Conservation (phyloP, 768 basidiomycete species). For the Sarcodon aspratus region DNA sequence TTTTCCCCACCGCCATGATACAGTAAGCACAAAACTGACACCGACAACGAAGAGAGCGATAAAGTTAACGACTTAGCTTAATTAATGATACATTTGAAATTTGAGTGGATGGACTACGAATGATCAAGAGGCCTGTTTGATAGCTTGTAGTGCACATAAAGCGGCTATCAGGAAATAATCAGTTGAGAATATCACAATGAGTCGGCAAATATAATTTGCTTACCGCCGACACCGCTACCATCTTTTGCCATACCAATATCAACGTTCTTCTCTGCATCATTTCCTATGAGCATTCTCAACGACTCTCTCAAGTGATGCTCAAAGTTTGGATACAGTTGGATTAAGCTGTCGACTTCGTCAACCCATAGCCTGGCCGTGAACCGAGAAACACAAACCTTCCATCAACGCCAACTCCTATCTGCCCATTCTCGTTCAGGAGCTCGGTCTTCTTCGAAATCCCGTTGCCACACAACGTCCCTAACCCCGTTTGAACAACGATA, state of each 20-base stretch:
- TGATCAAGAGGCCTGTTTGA: conserved; percentile 33
- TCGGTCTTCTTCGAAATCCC: conserved; percentile 13
- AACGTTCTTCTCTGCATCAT: conserved; percentile 68
- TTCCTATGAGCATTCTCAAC: conserved; percentile 64
- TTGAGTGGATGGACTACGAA: no score
- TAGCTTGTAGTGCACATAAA: conserved; percentile 74
- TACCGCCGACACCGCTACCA: conserved; percentile 95
- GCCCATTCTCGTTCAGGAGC: conserved; percentile 17
- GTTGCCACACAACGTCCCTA: conserved; percentile 24
- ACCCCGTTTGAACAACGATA: conserved; percentile 70
- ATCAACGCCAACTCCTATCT: conserved; percentile 81
- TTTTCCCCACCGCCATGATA: no score
- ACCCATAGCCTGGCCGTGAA: neutral
- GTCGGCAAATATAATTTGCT: conserved; percentile 15
- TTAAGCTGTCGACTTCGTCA: conserved; percentile 39
- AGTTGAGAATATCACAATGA: conserved; percentile 1
- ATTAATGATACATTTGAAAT: no score
- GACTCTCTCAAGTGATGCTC: conserved; percentile 65
- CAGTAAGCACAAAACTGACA: no score
- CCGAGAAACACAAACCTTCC: conserved; percentile 50
- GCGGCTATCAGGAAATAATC: conserved; percentile 45
- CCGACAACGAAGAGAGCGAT: no score
- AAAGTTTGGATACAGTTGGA: conserved; percentile 89
- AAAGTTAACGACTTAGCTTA: no score
- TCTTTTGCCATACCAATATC: conserved; percentile 93